Evolutionary conservation across 768 basidiomycete species (phyloP), one percentile per base, ranked within the genome.

Genomic region (Mrakia blollopis): DNA sequence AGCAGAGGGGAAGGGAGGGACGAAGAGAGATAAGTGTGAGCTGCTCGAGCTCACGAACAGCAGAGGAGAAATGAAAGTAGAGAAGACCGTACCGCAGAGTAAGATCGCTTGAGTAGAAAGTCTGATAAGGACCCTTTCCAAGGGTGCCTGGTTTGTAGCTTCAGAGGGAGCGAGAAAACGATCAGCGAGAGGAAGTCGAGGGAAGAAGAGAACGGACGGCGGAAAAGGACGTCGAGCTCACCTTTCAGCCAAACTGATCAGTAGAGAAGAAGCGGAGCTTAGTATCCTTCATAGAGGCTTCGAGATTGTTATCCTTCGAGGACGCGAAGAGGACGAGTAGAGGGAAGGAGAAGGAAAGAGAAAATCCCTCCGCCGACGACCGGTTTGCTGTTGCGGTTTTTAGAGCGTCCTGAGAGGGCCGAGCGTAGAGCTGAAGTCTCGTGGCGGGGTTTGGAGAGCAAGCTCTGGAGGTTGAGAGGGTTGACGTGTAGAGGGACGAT

Each of bases 301-400:
- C 94, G 95, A 98, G 98, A 85, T 96, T 96, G 81, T 4, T 97
- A 85, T 54, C 94, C 94, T 82, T 97, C 93, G 0, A 98, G 86
- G 54, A 4, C 2, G 14, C 14, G 47, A 98, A 89, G 70, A 95
- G 89, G 30, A 23, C n/a, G 6, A 18, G 18, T n/a, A 28, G 32
- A 62, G 1, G 18, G 47, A 50, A 21, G 47, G 47, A 50, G 21
- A 50, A 50, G 47, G 47, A 50, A 50, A 50, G 47, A 10, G 9
- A 47, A 47, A 47, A 7, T 14, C 18, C 47, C 47, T 21, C 47
- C 47, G 16, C 47, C 11, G 16, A 21, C 47, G 39, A 6, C 11
- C 39, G 5, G 11, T 50, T 50, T 14, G 44, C 10, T 14, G 11
- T 50, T 50, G 47, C 47, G 47, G 47, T 16, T 18, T 50, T 50